These are phyloP conservation scores for Gypsophila paniculata DNA, from an alignment of 179 eudicot genomes.

Conservation along the genomic window DNA sequence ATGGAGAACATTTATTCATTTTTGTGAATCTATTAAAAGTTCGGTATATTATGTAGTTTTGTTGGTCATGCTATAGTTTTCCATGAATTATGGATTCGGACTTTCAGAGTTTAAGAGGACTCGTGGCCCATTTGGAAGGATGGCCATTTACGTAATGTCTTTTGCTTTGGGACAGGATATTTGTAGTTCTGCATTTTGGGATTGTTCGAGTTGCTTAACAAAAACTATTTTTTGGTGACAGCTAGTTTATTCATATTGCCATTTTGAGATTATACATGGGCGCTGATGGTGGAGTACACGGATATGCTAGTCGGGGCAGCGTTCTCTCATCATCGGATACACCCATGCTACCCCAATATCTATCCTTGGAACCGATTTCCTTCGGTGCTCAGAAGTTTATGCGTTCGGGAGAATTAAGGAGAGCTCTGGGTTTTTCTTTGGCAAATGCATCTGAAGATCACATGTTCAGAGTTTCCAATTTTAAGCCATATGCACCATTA, in stretches of 20 bases:
- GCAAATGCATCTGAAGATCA: conserved; percentile 37
- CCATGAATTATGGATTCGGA: neutral
- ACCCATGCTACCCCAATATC: conserved; percentile 32
- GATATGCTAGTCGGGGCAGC: conserved; percentile 29
- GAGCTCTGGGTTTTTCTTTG: conserved; percentile 39
- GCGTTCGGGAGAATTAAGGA: conserved; percentile 40
- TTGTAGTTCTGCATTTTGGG: conserved; percentile 4
- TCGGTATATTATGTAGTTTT: neutral
- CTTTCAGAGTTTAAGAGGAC: neutral
- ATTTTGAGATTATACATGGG: conserved; percentile 28
- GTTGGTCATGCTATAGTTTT: conserved; percentile 4
- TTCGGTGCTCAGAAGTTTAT: conserved; percentile 34
- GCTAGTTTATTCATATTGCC: conserved; percentile 1
- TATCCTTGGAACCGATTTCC: conserved; percentile 34
- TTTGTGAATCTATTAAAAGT: neutral
- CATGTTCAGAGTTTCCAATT: conserved; percentile 31
- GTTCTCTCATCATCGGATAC: conserved; percentile 27
- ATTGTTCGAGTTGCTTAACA: neutral
- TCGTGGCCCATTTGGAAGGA: neutral
- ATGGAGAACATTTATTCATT: neutral
- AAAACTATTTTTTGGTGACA: neutral
- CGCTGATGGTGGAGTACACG: conserved; percentile 36
- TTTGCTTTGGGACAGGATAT: conserved; percentile 13
- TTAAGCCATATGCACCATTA: conserved; percentile 34
- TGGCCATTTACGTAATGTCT: neutral